Evolutionary conservation across 1,139 yeast species (phyloP), one percentile per base, ranked within the genome.

Genomic region (Groenewaldozyma sp.): DNA sequence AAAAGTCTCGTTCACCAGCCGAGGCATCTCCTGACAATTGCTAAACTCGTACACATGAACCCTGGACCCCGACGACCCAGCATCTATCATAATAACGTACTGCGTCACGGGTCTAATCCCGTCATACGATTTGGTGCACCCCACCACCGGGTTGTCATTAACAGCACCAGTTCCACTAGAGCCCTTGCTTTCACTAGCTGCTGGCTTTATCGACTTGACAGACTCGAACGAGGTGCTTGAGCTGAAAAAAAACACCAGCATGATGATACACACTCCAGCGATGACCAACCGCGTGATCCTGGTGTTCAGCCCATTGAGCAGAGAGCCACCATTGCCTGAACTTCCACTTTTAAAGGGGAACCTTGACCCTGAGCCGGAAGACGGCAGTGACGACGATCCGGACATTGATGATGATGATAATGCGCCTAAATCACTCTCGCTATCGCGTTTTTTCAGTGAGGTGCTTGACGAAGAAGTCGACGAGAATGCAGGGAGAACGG

Each of bases 61-160:
- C 60, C 98, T 78, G 20, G 96, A 87, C 24, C 98, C 98, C 5
- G 95, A 82, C 2, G 96, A 86, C 11, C 98, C 98, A 2, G 97
- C 98, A 64, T 91, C 98, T 39, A 91, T 70, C 95, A 91, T 86
- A 22, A 91, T 74, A 28, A 88, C 96, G 49, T 70, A 79, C 55
- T 77, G 69, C 26, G 55, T 58, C 27, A 62, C 54, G 11, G 67
- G 67, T 35, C 51, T 49, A 35, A 51, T 53, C 14, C 66, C 66
- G 35, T 62, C 65, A 36, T 37, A 59, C 3, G 65, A 58, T 29
- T 47, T 49, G 17, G 59, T 43, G 44, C 67, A 62, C 19, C 46
- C 38, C n/a, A 49, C 45, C 7, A 57, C 48, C 31, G 44, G 48
- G 17, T 14, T 17, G 13, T 18, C 22, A 29, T 7, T 13, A 29